Percentiles rank a stretch among this genome's conserved stretches.
Conservation (phyloP, 331 rosid species). For the Malus hybrid region DNA sequence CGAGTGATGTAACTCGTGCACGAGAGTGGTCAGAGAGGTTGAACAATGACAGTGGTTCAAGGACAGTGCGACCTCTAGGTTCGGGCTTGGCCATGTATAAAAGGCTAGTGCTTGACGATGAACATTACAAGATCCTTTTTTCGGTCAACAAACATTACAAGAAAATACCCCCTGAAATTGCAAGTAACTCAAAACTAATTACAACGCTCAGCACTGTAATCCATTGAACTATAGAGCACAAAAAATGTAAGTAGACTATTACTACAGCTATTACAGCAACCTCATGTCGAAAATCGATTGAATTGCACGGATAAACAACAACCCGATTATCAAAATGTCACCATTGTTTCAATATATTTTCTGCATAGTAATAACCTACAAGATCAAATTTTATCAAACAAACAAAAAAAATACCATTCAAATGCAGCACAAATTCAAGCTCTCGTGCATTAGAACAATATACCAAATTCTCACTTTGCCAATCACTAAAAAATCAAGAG, state of each 20-base stretch:
- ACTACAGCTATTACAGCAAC: background rate
- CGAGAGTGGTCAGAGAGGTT: slow-evolving; percentile 49
- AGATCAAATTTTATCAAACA: background rate
- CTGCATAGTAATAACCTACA: background rate
- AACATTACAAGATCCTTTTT: background rate
- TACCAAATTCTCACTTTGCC: no score
- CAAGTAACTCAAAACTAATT: background rate
- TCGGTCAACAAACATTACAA: no score
- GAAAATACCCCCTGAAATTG: background rate
- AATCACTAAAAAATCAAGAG: no score
- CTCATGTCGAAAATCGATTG: background rate
- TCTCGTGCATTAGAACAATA: background rate
- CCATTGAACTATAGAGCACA: background rate
- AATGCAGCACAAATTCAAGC: background rate
- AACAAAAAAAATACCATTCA: background rate
- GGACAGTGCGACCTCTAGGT: slow-evolving; percentile 49
- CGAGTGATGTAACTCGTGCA: slow-evolving; percentile 52
- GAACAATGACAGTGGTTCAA: slow-evolving; percentile 63
- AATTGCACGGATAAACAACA: background rate
- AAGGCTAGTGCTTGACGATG: background rate
- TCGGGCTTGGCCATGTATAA: slow-evolving; percentile 46
- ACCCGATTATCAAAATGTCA: background rate
- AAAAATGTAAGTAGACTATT: background rate
- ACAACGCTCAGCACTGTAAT: background rate
- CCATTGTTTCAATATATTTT: background rate